Percentiles rank a stretch among this genome's conserved stretches.
Evolutionary conservation across 2,329 filamentous ascomycete species (phyloP).

Genomic region (Delphinella strobiligena): DNA sequence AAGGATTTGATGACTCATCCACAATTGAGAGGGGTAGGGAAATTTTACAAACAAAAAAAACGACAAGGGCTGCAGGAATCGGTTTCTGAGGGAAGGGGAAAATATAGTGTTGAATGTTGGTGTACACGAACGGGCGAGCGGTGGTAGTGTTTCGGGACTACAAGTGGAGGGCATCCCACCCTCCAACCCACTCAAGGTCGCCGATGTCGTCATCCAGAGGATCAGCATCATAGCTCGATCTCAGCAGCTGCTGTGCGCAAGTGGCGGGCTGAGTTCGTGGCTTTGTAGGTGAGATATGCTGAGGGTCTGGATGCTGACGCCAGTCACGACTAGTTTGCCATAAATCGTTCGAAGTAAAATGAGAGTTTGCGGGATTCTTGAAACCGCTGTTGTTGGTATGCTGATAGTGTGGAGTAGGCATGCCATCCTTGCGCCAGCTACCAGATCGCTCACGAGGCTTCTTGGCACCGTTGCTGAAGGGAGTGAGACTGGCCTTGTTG

Average conservation of each 20-base stretch:
- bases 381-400: slow-evolving; percentile 22
- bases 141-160: slow-evolving; percentile 27
- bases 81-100: not conserved
- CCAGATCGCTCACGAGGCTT: slow-evolving; percentile 19
- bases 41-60: slow-evolving; percentile 1
- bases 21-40: slow-evolving; percentile 6
- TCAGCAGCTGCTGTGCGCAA: slow-evolving; percentile 11
- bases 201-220: slow-evolving; percentile 49
- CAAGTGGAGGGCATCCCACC: slow-evolving; percentile 63
- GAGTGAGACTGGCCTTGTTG: slow-evolving; percentile 17
- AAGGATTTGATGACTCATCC: slow-evolving; percentile 1
- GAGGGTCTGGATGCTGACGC: slow-evolving; percentile 28
- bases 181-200: slow-evolving; percentile 90
- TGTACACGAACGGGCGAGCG: slow-evolving; percentile 1
- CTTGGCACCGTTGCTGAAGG: slow-evolving; percentile 23
- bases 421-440: slow-evolving; percentile 20
- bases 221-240: slow-evolving; percentile 18
- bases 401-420: slow-evolving; percentile 16
- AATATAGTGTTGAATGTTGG: not conserved
- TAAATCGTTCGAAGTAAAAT: slow-evolving; percentile 12
- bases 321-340: slow-evolving; percentile 38
- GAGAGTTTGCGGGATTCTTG: slow-evolving; percentile 19
- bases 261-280: slow-evolving; percentile 10
- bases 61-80: slow-evolving; percentile 1
- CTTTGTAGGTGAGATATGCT: slow-evolving; percentile 9